Evolutionary conservation across 768 basidiomycete genomes (phyloP), one percentile per base, ranked within the genome.

Genomic region (Tricholoma flavovirens): DNA sequence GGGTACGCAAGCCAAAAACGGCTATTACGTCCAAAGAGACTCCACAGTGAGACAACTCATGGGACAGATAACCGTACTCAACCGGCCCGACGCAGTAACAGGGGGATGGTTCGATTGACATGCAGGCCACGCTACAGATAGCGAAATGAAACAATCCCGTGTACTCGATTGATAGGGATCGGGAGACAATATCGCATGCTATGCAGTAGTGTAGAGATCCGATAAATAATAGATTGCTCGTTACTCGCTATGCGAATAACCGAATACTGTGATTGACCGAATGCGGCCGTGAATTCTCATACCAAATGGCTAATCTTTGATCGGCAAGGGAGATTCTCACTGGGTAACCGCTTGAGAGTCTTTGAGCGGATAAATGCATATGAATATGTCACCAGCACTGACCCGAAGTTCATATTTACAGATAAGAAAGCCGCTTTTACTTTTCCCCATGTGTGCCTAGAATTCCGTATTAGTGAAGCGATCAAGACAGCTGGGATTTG

Each of bases 401-500:
- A 72, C 71, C 15, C 56, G 57, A 46, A 74, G 58, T 19, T 61
- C 57, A 29, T 63, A 74, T 56, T 61, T 68, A 62, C 73, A 74
- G 9, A 74, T 62, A 15, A 17, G 30, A 46, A 59, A 71, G 12
- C 70, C 70, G n/a, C 63, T 57, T 35, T 60, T 43, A 10, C 71
- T 69, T 60, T 67, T 66, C 4, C 35, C 65, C 35, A 62, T 14
- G 24, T 67, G 68, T 8, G 72, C 69, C 73, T 74, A 19, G 12
- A 29, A 24, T 35, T 30, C 11, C 19, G 8, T 7, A 22, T n/a
- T 11, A 1, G 26, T 58, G 14, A 36, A 24, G 15, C 32, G 53
- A 33, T 43, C 30, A 15, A 45, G 38, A 40, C 42, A 38, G 19
- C 1, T 51, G 30, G 5, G 3, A 26, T 26, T 32, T 36, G 10